Percentiles rank a stretch among this genome's conserved stretches.
These are phyloP conservation scores for Epichloe sp. DNA, from an alignment of 2,329 filamentous ascomycete genomes.

Conservation along the genomic window DNA sequence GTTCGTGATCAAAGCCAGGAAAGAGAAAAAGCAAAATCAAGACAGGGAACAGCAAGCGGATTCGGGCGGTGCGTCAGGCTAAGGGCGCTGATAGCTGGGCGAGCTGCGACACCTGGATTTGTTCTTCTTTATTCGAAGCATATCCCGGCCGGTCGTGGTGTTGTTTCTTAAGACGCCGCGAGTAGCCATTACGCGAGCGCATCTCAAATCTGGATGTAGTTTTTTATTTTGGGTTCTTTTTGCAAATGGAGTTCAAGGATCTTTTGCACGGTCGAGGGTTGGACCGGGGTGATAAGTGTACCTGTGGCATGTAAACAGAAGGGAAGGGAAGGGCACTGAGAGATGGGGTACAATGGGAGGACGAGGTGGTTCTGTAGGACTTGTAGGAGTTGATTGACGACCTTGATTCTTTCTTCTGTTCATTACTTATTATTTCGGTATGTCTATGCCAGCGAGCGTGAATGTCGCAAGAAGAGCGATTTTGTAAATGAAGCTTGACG, in stretches of 20 bases:
- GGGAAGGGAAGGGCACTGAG: slow-evolving; percentile 3
- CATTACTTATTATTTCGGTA: background rate
- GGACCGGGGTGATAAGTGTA: slow-evolving; percentile 6
- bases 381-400: slow-evolving; percentile 12
- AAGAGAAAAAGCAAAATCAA: slow-evolving; percentile 59
- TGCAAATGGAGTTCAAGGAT: slow-evolving; percentile 25
- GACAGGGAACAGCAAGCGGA: slow-evolving; percentile 45
- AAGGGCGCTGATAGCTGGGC: slow-evolving; percentile 15
- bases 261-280: slow-evolving; percentile 9
- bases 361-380: slow-evolving; percentile 7
- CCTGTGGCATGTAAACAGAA: slow-evolving; percentile 10
- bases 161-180: slow-evolving; percentile 4
- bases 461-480: background rate
- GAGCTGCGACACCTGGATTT: slow-evolving; percentile 1
- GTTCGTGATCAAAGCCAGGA: slow-evolving; percentile 77
- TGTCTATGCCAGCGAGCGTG: background rate
- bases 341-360: background rate
- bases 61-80: slow-evolving; percentile 32
- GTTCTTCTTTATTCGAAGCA: background rate
- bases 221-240: slow-evolving; percentile 23
- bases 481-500: background rate
- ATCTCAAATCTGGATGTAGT: slow-evolving; percentile 25
- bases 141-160: background rate
- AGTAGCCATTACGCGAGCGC: slow-evolving; percentile 1
- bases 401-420: background rate